These are phyloP conservation scores for Rubia tinctorum DNA, from an alignment of 305 asterid species.

Conservation along the genomic window DNA sequence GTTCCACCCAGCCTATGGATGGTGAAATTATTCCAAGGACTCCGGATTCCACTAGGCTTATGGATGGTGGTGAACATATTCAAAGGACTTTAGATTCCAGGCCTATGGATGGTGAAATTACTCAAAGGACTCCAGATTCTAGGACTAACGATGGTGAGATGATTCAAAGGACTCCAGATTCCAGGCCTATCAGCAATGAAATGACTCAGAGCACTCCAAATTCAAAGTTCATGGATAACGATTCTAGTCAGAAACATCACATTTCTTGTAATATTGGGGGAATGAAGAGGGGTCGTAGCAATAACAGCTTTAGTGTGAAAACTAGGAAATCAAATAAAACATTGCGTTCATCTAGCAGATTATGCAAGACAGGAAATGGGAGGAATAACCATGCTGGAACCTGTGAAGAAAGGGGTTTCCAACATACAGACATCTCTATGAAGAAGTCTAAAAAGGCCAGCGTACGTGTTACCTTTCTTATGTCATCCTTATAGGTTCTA, in stretches of 20 bases:
- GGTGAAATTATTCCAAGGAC: slow-evolving; percentile 14
- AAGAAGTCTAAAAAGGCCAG: slow-evolving; percentile 29
- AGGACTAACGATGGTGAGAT: not conserved
- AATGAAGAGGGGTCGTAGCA: slow-evolving; percentile 21
- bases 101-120: slow-evolving; percentile 5
- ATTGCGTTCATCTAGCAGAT: slow-evolving; percentile 10
- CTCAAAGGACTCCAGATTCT: slow-evolving; percentile 6
- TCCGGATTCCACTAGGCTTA: not conserved
- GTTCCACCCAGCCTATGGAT: not conserved
- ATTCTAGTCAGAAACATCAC: slow-evolving; percentile 13
- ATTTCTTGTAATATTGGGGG: slow-evolving; percentile 8
- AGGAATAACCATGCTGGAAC: slow-evolving; percentile 21
- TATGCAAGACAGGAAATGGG: slow-evolving; percentile 23
- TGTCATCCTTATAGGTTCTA: not conserved
- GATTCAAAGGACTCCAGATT: slow-evolving; percentile 9
- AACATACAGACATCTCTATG: slow-evolving; percentile 19
- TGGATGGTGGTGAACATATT: slow-evolving; percentile 12
- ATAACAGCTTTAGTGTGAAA: slow-evolving; percentile 12
- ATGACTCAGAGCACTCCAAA: slow-evolving; percentile 11
- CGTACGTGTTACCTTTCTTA: slow-evolving; percentile 31
- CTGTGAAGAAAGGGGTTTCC: slow-evolving; percentile 15
- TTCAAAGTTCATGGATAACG: slow-evolving; percentile 13
- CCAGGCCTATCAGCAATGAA: slow-evolving; percentile 14
- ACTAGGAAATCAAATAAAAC: slow-evolving; percentile 16
- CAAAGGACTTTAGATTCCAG: slow-evolving; percentile 14